Base-by-base conservation (phyloP, 2,329 filamentous ascomycete genomes). In the Pyricularia pennisetigena region DNA sequence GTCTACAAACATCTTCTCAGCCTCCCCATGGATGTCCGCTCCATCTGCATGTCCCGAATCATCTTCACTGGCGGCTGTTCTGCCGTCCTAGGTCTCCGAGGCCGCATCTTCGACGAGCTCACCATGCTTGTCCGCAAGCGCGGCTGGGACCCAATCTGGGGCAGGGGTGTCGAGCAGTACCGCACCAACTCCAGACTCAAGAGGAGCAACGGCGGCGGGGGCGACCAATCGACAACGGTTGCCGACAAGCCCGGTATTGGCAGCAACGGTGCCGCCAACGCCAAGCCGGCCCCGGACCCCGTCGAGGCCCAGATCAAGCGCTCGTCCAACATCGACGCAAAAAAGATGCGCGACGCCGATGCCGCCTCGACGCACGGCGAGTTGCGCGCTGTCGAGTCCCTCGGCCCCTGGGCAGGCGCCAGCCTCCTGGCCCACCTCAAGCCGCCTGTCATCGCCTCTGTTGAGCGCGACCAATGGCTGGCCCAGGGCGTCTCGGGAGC, bases 41-140 rank as follows among this genome's bases (percentile, higher is more conserved):
- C 91, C 0, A 79, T 90, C 4, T 97, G 94, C 77, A 95, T 97
- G 88, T 89, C 93, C 1, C 90, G 94, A 57, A 91, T 98, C 64
- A 82, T 97, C 20, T 91, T 99, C 74, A 90, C 90, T 0, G 95
- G 95, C 35, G 93, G 93, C 2, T 90, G 90, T 65, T 88, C 93
- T 6, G 85, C 85, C 29, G 88, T 97, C 9, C 85, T 94, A 0
- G 95, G 95, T 0, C 80, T 99, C 29, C 93, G 92, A 71, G 83
- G 85, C 28, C 87, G 94, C 29, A 84, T 97, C 54, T 79, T 97
- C 35, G 85, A 90, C 68, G 94, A 98, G 73, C 79, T 98, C 0
- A 83, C 85, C 4, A 78, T 80, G 0, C 80, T 97, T 0, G 83
- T 95, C 5, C 81, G 88, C 20, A 80, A 83, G 63, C 82, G 88